Conservation (phyloP, 306 rosid genomes). For the Castanea sativa region DNA sequence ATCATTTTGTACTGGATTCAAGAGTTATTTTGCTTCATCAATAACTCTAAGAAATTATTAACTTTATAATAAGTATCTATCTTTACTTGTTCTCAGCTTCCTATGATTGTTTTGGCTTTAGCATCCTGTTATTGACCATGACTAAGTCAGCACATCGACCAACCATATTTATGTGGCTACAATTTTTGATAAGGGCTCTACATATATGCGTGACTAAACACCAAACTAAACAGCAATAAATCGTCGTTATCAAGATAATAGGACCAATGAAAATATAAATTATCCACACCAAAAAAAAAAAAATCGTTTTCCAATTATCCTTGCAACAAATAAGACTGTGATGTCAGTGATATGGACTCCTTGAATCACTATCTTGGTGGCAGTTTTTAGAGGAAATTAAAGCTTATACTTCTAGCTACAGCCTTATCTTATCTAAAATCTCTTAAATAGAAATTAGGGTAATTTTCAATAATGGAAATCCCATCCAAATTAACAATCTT, state of each 20-base stretch:
- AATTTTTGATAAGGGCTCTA: background rate
- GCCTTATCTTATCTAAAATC: background rate
- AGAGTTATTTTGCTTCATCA: no score
- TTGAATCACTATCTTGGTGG: background rate
- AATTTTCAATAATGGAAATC: no score
- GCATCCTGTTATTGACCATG: background rate
- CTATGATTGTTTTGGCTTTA: no score
- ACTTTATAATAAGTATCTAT: no score
- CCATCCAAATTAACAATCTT: no score
- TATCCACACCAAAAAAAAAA: background rate
- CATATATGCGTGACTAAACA: background rate
- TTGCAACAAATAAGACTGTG: background rate
- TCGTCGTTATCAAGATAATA: background rate
- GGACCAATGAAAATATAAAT: background rate
- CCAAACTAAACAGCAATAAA: background rate
- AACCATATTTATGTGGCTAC: background rate
- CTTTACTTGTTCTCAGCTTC: no score
- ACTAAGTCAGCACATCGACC: background rate
- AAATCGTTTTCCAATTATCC: background rate
- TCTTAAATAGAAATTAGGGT: no score
- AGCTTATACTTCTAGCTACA: background rate
- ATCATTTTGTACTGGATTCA: no score
- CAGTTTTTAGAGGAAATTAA: background rate
- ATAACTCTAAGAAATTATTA: no score
- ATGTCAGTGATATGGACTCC: background rate